Conservation (phyloP, 768 basidiomycete genomes). For the Trametes villosa region DNA sequence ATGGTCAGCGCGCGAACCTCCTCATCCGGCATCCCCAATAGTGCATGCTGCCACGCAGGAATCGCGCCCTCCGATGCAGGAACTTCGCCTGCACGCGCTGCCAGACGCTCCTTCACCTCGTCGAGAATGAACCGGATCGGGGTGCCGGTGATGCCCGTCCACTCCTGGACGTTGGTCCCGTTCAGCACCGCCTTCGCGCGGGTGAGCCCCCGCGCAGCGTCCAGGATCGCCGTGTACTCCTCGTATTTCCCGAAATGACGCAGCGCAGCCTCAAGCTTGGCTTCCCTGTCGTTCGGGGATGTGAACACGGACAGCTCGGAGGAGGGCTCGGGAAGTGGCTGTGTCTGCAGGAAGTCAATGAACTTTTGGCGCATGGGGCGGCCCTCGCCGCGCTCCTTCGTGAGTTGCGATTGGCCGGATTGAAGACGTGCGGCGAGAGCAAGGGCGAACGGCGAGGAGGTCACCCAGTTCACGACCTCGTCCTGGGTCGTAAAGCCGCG, state of each 20-base stretch:
- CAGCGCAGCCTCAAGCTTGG: constrained; percentile 24
- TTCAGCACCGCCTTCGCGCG: constrained; percentile 27
- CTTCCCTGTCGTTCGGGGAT: background rate
- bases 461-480: constrained; percentile 63
- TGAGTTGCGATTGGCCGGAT: constrained; percentile 34
- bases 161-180: constrained; percentile 28
- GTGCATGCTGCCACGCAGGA: constrained; percentile 24
- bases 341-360: constrained; percentile 48
- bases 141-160: constrained; percentile 30
- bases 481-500: constrained; percentile 58
- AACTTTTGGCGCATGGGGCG: constrained; percentile 67
- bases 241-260: constrained; percentile 28
- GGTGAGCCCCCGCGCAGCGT: constrained; percentile 32
- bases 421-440: constrained; percentile 39
- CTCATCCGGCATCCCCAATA: constrained; percentile 23
- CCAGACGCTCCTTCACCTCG: constrained; percentile 26
- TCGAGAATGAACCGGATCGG: constrained; percentile 31
- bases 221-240: constrained; percentile 29
- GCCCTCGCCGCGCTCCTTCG: constrained; percentile 47
- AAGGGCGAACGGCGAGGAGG: constrained; percentile 57
- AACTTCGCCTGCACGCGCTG: background rate
- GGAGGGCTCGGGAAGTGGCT: constrained; percentile 1
- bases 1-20: constrained; percentile 24
- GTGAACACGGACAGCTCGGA: background rate
- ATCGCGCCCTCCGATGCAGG: background rate